Evolutionary conservation across 169 alveolate species (phyloP), one percentile per base, ranked within the genome.

Genomic region (Theileria luwenshuni): DNA sequence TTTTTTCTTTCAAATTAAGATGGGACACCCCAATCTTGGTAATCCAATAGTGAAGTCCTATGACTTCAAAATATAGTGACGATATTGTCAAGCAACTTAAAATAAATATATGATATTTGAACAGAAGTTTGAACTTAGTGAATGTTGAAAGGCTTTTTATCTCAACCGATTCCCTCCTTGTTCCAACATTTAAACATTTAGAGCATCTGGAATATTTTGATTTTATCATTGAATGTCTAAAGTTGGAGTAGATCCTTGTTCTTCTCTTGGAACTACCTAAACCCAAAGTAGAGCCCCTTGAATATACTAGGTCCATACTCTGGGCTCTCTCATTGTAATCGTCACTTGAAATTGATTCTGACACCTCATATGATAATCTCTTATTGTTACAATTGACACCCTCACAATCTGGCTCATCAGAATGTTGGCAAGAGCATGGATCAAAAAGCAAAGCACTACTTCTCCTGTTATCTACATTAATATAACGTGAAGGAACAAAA

Each of bases 41-140:
- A 60, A 91, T 90, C 97, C 97, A 94, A 71, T 83, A 94, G 70
- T 91, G 97, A 21, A 92, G 88, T 45, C 95, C 97, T 0, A 95
- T 80, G 38, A 93, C 93, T 3, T 90, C 93, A 68, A 92, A 94
- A 77, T 90, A 92, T 45, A 94, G 68, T 19, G 75, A 56, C 3
- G 85, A 81, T 1, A 81, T 35, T 8, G 75, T 28, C 21, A 73
- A 30, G 69, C 94, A 92, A 68, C 62, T 92, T 86, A 54, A 92
- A 68, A 33, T 93, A 86, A 83, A 91, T 54, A 3, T 90, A 60
- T 49, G 86, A 65, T 76, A 88, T 81, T 65, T 84, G 69, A 74
- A 69, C 86, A 61, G 83, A 76, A 27, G 70, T 47, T 48, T 77
- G 75, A 35, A 91, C 85, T 69, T 79, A 51, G 74, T 83, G 74